Base-by-base conservation (phyloP, 2,329 filamentous ascomycete genomes). In the Fonsecaea multimorphosa region DNA sequence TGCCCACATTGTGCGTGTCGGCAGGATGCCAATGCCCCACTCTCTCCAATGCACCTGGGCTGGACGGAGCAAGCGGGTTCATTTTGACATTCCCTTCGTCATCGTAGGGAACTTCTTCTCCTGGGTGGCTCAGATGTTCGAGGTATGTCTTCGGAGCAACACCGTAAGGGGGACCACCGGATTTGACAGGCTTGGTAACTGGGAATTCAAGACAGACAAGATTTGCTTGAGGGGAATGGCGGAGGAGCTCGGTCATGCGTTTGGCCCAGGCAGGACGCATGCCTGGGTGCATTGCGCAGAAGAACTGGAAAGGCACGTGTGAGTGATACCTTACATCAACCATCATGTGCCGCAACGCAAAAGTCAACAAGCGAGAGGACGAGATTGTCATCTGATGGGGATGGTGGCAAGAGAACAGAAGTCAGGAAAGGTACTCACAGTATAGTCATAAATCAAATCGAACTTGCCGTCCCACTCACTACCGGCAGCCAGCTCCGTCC, bases 151-250 rank as follows among this genome's bases (percentile, higher is more conserved):
- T 84, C 0, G 90, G 84, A 12, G 86, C 85, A 46, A 91, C 78
- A 7, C 88, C 87, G 83, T 86, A 93, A 1, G 92, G 92, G 12
- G 92, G 92, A 0, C 92, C 92, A 9, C 83, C 83, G 9, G 84
- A 82, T 11, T 81, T 81, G 9, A 89, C 84, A 49, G 86, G 83
- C 76, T 93, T 95, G 67, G 86, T 84, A 0, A 89, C 87, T 9
- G 92, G 92, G 75, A 90, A 96, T 75, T 96, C 92, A 67, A 96
- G 84, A 77, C 87, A 89, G 56, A 89, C 80, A 61, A 89, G 78
- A 56, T 80, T 78, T 5, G 86, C 86, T 1, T 66, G 67, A 2
- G 76, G 76, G 1, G 78, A 76, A 14, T 81, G 77, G 14, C 82
- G 77, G 11, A 89, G 81, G 7, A 89, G 78, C 61, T 84, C 77